Evolutionary conservation across 208 protist genomes (phyloP), one percentile per base, ranked within the genome.

Genomic region (Lotmaria passim): DNA sequence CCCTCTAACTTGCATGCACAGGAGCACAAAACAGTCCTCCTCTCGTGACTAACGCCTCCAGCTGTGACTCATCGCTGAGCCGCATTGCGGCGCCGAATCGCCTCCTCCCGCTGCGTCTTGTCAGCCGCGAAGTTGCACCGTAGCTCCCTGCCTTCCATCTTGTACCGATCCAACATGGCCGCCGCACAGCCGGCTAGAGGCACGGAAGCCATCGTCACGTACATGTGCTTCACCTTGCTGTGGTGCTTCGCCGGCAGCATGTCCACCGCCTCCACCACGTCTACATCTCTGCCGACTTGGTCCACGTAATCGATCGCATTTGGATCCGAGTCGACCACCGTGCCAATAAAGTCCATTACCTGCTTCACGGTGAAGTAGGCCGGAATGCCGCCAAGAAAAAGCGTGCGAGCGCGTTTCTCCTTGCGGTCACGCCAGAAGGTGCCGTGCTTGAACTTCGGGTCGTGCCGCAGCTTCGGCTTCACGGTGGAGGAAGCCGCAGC

Each of bases 111-210:
- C 79, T 96, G 83, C 15, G 64, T 61, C 73, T 93, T 94, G 64
- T 96, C 89, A 0, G 88, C 63, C 7, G 91, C 85, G 65, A 94
- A 93, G 66, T 96, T 96, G 57, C 88, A 94, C n/a, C 91, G 84
- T 44, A 96, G 73, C 21, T 52, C 52, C 7, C 38, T 31, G 7
- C 80, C 78, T 17, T 85, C 76, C 50, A 96, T 57, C 44, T 47
- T 64, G 43, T 84, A 76, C 24, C 85, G 75, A 57, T 96, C 79
- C 34, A 96, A 72, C 28, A 80, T 28, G 28, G 82, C 58, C 19
- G 81, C 69, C 2, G 78, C 77, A 44, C 63, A 86, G 34, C 75
- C 81, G 3, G 88, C 88, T 15, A 87, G 48, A 12, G 83, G 60
- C 10, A 87, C 81, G 14, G 83, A 87, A 8, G 80, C 78, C 26